Base-by-base conservation (phyloP, 495 filamentous ascomycete genomes). In the Aspergillus sparsus region DNA sequence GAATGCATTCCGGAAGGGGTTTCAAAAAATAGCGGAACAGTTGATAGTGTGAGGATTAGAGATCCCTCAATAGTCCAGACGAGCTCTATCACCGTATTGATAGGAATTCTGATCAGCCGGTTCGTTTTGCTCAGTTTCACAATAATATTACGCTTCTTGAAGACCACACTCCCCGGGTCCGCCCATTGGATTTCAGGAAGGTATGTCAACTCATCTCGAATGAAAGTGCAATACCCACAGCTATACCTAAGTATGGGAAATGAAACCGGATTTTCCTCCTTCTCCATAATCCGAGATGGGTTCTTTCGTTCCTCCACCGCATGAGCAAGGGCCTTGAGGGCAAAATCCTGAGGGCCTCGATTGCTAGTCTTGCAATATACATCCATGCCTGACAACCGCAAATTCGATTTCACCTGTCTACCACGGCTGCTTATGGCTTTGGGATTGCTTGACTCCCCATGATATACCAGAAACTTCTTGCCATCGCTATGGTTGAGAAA, bases 161-260 rank as follows among this genome's bases (percentile, higher is more conserved):
- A 86, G 47, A 73, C 76, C 10, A 77, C 72, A 0, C 50, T 57
- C 7, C 77, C 79, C 7, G 10, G n/a, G 0, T 46, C 58, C 0
- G 2, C 18, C 62, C 75, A 75, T 32, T 66, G 55, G 32, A 80
- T 76, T 52, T 86, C 77, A 2, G 75, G 59, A 0, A 74, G 63
- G 55, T 84, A 86, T 11, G 68, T 64, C 13, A 85, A 66, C 2
- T 66, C 62, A 0, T 64, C 63, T 1, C 68, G 55, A 3, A 60
- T 33, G 50, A 82, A 85, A 34, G 65, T 64, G 66, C 80, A 81
- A 53, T 80, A 70, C 3, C 85, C 85, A 63, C 82, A 87, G 10
- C 70, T 75, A 7, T 82, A 34, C 3, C 49, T 58, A 5, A 41
- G 16, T 34, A 74, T 54, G 0, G 68, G 46, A 35, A 84, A 79